These are phyloP conservation scores for Candida dajiaensis DNA, from an alignment of 805 yeast genomes.

Conservation along the genomic window DNA sequence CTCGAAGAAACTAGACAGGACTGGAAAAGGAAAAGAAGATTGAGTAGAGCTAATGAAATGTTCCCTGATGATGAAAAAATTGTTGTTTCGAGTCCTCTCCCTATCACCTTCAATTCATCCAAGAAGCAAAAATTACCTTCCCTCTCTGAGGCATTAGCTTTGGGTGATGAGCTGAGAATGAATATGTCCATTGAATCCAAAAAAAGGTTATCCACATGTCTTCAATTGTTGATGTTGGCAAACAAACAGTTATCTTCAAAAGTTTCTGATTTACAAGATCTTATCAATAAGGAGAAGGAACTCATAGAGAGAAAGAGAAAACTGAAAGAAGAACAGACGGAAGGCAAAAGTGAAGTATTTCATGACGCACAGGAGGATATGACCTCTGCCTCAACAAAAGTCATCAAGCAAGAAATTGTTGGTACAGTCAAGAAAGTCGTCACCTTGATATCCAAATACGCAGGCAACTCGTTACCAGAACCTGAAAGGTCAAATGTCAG, in stretches of 20 bases:
- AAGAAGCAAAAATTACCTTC: conserved; percentile 29
- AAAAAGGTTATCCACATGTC: conserved; percentile 68
- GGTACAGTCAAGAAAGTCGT: conserved; percentile 87
- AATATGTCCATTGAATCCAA: conserved; percentile 63
- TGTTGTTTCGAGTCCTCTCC: background rate
- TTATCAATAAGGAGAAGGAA: conserved; percentile 43
- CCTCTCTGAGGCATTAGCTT: conserved; percentile 30
- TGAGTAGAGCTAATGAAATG: conserved; percentile 23
- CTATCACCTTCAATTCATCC: background rate
- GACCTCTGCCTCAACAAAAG: conserved; percentile 8
- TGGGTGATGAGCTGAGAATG: conserved; percentile 29
- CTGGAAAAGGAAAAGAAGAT: conserved; percentile 34
- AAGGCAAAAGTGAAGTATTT: conserved; percentile 25
- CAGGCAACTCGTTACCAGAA: conserved; percentile 69
- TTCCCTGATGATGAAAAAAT: conserved; percentile 20
- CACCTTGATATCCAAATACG: conserved; percentile 76
- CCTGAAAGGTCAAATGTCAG: conserved; percentile 79
- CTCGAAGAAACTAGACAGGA: conserved; percentile 32
- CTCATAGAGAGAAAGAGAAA: conserved; percentile 1
- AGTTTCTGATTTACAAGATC: conserved; percentile 55
- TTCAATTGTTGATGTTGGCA: conserved; percentile 75
- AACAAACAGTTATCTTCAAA: conserved; percentile 68
- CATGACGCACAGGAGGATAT: conserved; percentile 28
- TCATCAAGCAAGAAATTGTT: conserved; percentile 76
- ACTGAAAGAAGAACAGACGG: conserved; percentile 2